Conservation (phyloP, 768 basidiomycete genomes). For the Lactarius indigo region DNA sequence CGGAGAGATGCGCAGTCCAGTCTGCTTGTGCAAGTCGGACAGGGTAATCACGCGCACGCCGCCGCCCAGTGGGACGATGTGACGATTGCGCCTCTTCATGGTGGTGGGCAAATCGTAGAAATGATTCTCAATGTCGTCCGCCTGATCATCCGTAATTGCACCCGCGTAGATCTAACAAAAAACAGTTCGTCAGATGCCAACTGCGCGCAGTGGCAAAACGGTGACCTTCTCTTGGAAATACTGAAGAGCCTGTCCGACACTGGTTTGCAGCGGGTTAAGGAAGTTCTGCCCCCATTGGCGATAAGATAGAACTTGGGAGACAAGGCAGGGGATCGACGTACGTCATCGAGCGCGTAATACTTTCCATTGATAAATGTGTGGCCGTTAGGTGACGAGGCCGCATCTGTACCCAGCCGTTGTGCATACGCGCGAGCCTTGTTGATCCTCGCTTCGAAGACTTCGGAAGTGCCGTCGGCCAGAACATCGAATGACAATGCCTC, state of each 20-base stretch:
- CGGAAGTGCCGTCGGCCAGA: conserved; percentile 2
- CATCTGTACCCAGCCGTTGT: conserved; percentile 33
- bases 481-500: conserved; percentile 4
- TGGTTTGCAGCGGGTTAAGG: conserved; percentile 56
- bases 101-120: conserved; percentile 89
- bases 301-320: neutral
- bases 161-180: conserved; percentile 50
- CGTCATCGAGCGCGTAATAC: conserved; percentile 20
- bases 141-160: conserved; percentile 50
- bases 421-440: conserved; percentile 33
- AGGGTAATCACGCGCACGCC: conserved; percentile 53
- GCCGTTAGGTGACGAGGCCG: conserved; percentile 29
- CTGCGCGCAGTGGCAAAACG: neutral
- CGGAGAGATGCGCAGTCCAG: conserved; percentile 41
- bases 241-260: conserved; percentile 52
- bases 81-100: conserved; percentile 61
- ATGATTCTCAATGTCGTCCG: conserved; percentile 57
- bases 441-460: conserved; percentile 21
- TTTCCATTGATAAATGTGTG: conserved; percentile 48
- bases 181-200: neutral
- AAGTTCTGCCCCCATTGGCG: conserved; percentile 49
- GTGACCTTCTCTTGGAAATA: conserved; percentile 65
- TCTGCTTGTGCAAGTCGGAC: conserved; percentile 47
- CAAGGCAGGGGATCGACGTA: conserved; percentile 5
- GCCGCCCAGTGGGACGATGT: conserved; percentile 59